phyloP scores from a whole-genome alignment of 1,284 basidiomycete species.

The Heterobasidion annosum region DNA sequence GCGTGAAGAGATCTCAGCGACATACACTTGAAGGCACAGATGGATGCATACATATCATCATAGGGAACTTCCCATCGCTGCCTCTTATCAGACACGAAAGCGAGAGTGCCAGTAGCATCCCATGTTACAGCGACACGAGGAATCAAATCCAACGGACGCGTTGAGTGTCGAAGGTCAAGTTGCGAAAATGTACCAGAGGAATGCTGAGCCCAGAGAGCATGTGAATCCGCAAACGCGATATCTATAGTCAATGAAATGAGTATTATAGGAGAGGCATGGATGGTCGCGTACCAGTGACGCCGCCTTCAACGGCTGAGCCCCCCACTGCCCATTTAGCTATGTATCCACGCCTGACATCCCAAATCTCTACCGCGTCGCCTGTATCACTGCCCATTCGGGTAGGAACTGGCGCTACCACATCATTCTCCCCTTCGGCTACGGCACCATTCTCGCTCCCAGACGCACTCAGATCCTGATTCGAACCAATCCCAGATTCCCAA shows the following conservation, averaged over 20 bases:
- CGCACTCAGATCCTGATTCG: slow-evolving; percentile 11
- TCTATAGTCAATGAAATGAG: slow-evolving; percentile 28
- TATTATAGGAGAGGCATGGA: too few relatives aligned
- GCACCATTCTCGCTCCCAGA: background rate
- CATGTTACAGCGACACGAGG: slow-evolving; percentile 62
- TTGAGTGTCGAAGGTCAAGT: slow-evolving; percentile 59
- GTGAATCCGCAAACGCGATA: slow-evolving; percentile 60
- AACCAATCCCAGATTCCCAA: slow-evolving; percentile 39
- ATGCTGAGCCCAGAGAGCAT: slow-evolving; percentile 72
- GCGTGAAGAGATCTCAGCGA: slow-evolving; percentile 3
- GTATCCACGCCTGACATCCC: slow-evolving; percentile 80
- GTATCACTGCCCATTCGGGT: slow-evolving; percentile 19
- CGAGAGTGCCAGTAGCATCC: slow-evolving; percentile 60
- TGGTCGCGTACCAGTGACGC: slow-evolving; percentile 48
- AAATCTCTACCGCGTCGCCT: slow-evolving; percentile 70
- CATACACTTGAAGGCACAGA: slow-evolving; percentile 1
- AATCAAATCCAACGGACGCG: slow-evolving; percentile 61
- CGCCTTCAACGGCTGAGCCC: slow-evolving; percentile 54
- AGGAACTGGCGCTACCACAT: slow-evolving; percentile 4
- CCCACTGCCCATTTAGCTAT: slow-evolving; percentile 76
- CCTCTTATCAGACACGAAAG: slow-evolving; percentile 59
- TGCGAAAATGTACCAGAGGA: slow-evolving; percentile 76
- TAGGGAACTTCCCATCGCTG: slow-evolving; percentile 68
- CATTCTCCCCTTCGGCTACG: slow-evolving; percentile 5
- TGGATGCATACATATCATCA: slow-evolving; percentile 67